Evolutionary conservation across 441 rosid species (phyloP).

Genomic region (Euphorbia corollata): DNA sequence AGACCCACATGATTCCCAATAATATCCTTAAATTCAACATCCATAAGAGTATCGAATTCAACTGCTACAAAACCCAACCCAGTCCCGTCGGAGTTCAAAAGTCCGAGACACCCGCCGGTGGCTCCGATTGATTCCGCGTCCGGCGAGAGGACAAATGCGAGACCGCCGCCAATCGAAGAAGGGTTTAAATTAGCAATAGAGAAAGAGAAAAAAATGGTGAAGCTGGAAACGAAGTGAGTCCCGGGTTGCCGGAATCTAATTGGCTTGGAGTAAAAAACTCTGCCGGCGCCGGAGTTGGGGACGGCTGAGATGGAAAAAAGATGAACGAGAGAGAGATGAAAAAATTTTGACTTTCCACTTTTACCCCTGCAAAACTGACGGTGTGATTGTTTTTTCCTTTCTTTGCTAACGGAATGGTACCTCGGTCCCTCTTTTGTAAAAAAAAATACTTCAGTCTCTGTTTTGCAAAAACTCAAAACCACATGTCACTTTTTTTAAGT

Average conservation of each 20-base stretch:
- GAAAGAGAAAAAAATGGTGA: constrained; percentile 81
- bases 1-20: constrained; percentile 92
- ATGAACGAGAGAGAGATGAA: too few relatives aligned
- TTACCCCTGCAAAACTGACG: too few relatives aligned
- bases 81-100: constrained; percentile 34
- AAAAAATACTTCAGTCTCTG: too few relatives aligned
- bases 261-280: constrained; percentile 65
- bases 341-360: too few relatives aligned
- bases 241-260: constrained; percentile 59
- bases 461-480: too few relatives aligned
- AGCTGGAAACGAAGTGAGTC: constrained; percentile 50
- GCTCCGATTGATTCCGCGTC: constrained; percentile 59
- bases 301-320: too few relatives aligned
- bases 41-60: constrained; percentile 89
- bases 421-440: too few relatives aligned
- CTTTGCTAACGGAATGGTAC: too few relatives aligned
- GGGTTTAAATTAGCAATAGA: constrained; percentile 67
- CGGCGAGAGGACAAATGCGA: constrained; percentile 74
- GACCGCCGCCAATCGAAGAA: constrained; percentile 91
- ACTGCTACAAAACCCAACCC: constrained; percentile 65
- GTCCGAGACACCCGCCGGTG: constrained; percentile 68
- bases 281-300: constrained; percentile 77
- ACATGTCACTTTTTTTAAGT: too few relatives aligned
- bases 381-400: too few relatives aligned
- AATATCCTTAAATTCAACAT: constrained; percentile 65